Conservation (phyloP, 129 eudicot species). For the Chrysanthemum lavandulifolium region DNA sequence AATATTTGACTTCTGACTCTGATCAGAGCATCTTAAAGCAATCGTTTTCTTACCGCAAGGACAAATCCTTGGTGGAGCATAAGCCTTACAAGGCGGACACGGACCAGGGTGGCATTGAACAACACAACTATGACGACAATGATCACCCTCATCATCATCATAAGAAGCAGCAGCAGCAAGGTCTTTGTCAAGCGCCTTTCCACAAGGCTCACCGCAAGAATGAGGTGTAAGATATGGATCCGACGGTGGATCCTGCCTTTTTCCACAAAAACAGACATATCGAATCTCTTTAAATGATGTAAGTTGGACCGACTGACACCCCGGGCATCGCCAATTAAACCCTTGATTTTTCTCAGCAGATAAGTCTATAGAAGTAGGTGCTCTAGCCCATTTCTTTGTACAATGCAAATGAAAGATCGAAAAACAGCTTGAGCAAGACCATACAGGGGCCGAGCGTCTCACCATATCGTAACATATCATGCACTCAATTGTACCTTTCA, state of each 20-base stretch:
- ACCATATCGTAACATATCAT: conserved; percentile 98
- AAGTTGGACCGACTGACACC: conserved; percentile 91
- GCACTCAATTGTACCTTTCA: conserved; percentile 74
- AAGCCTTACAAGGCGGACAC: conserved; percentile 93
- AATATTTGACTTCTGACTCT: conserved; percentile 48
- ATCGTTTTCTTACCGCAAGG: conserved; percentile 83
- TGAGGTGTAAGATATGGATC: conserved; percentile 89
- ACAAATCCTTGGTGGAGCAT: conserved; percentile 80
- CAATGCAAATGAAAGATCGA: conserved; percentile 81
- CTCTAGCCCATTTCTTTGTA: conserved; percentile 92
- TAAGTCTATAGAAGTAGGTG: conserved; percentile 80
- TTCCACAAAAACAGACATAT: conserved; percentile 82
- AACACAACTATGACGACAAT: conserved; percentile 87
- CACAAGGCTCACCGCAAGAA: conserved; percentile 96
- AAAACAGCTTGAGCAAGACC: conserved; percentile 91
- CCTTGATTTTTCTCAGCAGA: conserved; percentile 85
- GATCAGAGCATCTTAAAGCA: conserved; percentile 84
- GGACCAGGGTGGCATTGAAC: conserved; percentile 97
- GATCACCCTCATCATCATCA: conserved; percentile 38
- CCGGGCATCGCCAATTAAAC: conserved; percentile 95
- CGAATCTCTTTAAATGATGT: conserved; percentile 70
- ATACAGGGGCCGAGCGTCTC: conserved; percentile 73
- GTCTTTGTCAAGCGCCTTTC: conserved; percentile 73
- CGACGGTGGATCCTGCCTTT: conserved; percentile 82
- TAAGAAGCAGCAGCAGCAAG: conserved; percentile 27